Base-by-base conservation (phyloP, 2,329 filamentous ascomycete species). In the Aspergillus flavus region DNA sequence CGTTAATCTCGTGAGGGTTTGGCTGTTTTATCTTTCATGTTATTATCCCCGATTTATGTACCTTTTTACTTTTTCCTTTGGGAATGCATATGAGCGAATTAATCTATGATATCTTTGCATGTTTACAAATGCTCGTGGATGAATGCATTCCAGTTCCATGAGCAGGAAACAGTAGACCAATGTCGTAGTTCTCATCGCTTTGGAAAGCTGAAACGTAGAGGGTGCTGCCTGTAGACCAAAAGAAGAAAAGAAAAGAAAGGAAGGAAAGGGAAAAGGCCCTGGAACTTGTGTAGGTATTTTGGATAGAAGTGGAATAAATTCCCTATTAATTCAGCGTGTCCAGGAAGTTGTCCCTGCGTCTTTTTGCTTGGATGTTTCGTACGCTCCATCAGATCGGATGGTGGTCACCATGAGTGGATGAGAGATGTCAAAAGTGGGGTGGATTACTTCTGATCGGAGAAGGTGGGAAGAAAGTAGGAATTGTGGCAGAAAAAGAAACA, bases 11-110 rank as follows among this genome's bases (percentile, higher is more conserved):
- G 43, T 34, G 48, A n/a, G 28, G 28, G 48, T 14, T 30, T 30
- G 16, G 48, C 48, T 32, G 48, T 58, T 58, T 46, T 61, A 30
- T 50, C 36, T 55, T 58, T 39, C 45, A 30, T 61, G 57, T 59
- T 58, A 19, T 46, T 62, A 21, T 64, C n/a, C 45, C 21, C 53
- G 41, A 57, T 46, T 59, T 26, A 61, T 66, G 57, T 62, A 62
- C 39, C 60, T 57, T 58, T 58, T 67, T 28, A 57, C 58, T 30
- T 46, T 48, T 64, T 64, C 50, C 45, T 26, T 23, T 58, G 56
- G 60, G 55, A 66, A 70, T 69, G 68, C 67, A 68, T 71, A 64
- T 64, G 68, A 69, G 68, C 69, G 66, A 62, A 60, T 64, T 54
- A 54, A 60, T 66, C 62, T 32, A 39, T 55, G 52, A 55, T 23